Evolutionary conservation across 139 green algal species (phyloP), one percentile per base, ranked within the genome.

Genomic region (Yamagishiella unicocca): DNA sequence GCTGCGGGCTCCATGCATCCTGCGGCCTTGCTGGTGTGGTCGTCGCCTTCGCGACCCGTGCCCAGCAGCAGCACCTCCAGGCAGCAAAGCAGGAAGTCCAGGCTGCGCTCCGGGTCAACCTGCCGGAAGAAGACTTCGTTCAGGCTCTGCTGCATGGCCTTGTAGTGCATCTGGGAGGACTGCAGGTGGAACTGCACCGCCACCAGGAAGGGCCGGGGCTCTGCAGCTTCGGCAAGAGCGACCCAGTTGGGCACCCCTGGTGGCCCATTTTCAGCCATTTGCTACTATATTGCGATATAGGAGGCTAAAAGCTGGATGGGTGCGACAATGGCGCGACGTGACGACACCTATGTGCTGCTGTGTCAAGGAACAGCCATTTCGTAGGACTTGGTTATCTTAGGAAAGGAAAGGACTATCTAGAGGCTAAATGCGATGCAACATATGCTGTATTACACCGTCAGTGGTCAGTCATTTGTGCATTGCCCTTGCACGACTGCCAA

Each of bases 41-140:
- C 55, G 55, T 24, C 10, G 2, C 33, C 66, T 42, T 45, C 66
- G 21, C n/a, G n/a, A n/a, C 33, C n/a, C 5, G 24, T 37, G 2
- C 58, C 58, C 0, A 76, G 61, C 22, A 86, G 4, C 0, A 86
- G 66, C n/a, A 38, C 43, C 80, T 77, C 62, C 5, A 86, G 42
- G 43, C 80, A 86, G 1, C 24, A 24, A 7, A 86, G 25, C 19
- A 86, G 31, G 45, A 86, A 86, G 33, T 66, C 43, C 21, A 86
- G 55, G 45, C 62, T 78, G 43, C n/a, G n/a, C 17, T 21, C 66
- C 8, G 43, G 12, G 45, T 67, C 42, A 1, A 62, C 35, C 8
- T n/a, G 6, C 0, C 29, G 14, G 64, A 77, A 86, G 45, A 86
- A 67, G 29, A 53, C 19, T 6, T 21, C 8, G 31, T 1, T 9